Base-by-base conservation (phyloP, 768 basidiomycete genomes). In the Chalciporus pseudorubinellus region DNA sequence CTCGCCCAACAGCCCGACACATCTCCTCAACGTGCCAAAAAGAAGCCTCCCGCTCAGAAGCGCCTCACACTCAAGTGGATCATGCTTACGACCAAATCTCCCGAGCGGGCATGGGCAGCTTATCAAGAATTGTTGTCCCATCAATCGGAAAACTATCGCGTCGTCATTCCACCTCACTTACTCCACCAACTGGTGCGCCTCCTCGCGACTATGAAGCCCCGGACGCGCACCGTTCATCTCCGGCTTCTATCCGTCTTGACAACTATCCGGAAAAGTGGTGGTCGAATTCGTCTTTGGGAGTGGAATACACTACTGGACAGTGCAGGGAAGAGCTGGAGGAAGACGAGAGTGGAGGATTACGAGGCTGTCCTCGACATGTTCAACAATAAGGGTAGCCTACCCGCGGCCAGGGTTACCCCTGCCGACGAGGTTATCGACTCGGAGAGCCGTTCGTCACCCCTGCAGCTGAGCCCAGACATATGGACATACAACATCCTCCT, bases 221-320 rank as follows among this genome's bases (percentile, higher is more conserved):
- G 79, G 56, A 84, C 84, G 6, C 81, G 84, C 36, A 64, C 70
- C 3, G 69, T 78, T 45, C 89, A 84, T 67, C 74, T 83, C 9
- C 83, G 81, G 12, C 74, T 92, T 4, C 72, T 89, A n/a, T 78
- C 83, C n/a, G 79, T 89, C 12, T 61, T 90, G 55, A 77, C 77
- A 39, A 75, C 74, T 39, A 70, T 92, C 36, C 80, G 77, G 51
- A 69, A 68, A 19, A 72, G 70, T n/a, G 83, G 81, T 12, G 85
- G 82, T 20, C 69, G 49, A 11, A 65, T 89, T 28, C 72, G 79
- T 55, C 59, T 71, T n/a, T 82, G 81, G 75, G 81, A 90, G 64
- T 92, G 89, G 87, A 92, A 91, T 62, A 72, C 80, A 8, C 74
- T 92, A 40, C 79, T 92, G 52, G 77, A 85, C 58, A 76, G 74